Evolutionary conservation across 495 filamentous ascomycete species (phyloP).

Genomic region (Podospora bellae-mahoneyi): DNA sequence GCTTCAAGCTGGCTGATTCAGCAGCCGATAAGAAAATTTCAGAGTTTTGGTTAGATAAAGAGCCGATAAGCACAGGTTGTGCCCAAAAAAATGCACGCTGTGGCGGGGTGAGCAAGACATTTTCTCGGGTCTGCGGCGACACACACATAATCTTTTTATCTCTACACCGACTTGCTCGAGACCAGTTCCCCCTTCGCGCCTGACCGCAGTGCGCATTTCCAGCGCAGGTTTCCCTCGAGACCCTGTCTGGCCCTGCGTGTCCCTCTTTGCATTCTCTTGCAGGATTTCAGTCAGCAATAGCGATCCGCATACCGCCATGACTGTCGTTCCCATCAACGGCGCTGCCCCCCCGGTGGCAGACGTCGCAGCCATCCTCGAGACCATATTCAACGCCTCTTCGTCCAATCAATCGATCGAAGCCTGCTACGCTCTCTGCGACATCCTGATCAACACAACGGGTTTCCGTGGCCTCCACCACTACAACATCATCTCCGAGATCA

Average conservation of each 20-base stretch:
- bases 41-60: conserved; percentile 4
- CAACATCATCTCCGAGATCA: conserved; percentile 65
- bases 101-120: conserved; percentile 1
- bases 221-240: conserved; percentile 18
- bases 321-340: conserved; percentile 36
- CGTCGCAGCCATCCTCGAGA: conserved; percentile 65
- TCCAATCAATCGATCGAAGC: conserved; percentile 86
- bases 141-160: background rate
- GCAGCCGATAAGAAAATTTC: background rate
- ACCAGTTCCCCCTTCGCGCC: background rate
- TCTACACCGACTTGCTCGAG: conserved; percentile 4
- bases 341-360: conserved; percentile 60
- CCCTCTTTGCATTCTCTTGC: background rate
- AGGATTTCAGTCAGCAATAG: conserved; percentile 21
- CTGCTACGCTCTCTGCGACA: conserved; percentile 74
- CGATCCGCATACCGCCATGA: conserved; percentile 15
- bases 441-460: conserved; percentile 74
- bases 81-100: conserved; percentile 8
- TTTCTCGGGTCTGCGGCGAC: background rate
- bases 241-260: conserved; percentile 8
- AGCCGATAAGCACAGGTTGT: background rate
- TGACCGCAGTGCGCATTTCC: conserved; percentile 19
- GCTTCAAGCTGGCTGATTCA: background rate
- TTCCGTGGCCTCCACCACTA: conserved; percentile 70
- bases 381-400: conserved; percentile 73